These are phyloP conservation scores for Pholiota conissans DNA, from an alignment of 768 basidiomycete species.

Conservation along the genomic window DNA sequence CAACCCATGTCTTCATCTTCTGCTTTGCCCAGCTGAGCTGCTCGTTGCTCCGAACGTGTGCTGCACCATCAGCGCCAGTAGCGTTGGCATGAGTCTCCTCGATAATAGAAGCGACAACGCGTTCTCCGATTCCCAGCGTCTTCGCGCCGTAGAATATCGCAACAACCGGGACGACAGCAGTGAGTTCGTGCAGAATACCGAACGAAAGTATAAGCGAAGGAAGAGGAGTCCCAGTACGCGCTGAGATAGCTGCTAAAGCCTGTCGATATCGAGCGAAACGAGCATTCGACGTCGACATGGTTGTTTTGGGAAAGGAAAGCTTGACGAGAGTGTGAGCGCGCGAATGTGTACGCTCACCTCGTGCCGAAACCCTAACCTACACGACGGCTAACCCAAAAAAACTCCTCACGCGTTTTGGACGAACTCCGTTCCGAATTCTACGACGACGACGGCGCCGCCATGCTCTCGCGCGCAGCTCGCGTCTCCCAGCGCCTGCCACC, in stretches of 20 bases:
- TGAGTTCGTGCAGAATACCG: conserved; percentile 81
- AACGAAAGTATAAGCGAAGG: conserved; percentile 80
- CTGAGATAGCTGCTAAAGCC: conserved; percentile 59
- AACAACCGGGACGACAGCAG: conserved; percentile 75
- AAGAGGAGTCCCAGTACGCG: conserved; percentile 71
- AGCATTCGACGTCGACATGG: conserved; percentile 23
- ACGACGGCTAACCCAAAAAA: conserved; percentile 3
- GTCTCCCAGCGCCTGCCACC: background rate
- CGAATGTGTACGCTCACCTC: background rate
- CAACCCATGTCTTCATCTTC: conserved; percentile 60
- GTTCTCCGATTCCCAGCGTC: conserved; percentile 67
- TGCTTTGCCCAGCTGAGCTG: conserved; percentile 38
- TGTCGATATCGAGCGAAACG: conserved; percentile 50
- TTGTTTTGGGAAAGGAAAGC: background rate
- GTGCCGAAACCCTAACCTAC: conserved; percentile 16
- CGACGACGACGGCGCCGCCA: background rate
- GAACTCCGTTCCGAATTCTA: background rate
- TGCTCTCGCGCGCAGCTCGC: background rate
- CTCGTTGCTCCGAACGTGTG: background rate
- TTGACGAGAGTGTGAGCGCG: background rate
- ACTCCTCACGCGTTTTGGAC: background rate
- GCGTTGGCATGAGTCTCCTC: conserved; percentile 13
- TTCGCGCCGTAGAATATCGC: conserved; percentile 73
- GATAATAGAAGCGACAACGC: conserved; percentile 46
- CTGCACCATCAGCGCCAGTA: background rate